These are phyloP conservation scores for Croton setiger DNA, from an alignment of 441 rosid genomes.

Conservation along the genomic window DNA sequence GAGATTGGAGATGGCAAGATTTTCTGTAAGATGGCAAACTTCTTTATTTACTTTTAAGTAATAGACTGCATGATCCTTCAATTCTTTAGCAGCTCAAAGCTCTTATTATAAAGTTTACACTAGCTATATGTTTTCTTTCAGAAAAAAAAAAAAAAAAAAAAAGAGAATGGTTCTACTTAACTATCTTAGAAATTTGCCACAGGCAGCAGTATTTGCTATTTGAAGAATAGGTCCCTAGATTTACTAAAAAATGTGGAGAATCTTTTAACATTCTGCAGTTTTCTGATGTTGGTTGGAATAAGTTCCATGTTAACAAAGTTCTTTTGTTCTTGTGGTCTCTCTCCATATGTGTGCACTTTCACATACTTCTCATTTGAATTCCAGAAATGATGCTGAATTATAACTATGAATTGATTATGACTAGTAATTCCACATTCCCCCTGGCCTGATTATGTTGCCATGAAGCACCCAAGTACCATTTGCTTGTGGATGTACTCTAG, in stretches of 20 bases:
- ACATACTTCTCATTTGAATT: background rate
- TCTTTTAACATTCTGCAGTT: too few species aligned
- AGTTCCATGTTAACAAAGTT: background rate
- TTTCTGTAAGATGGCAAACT: conserved; percentile 46
- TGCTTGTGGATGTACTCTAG: background rate
- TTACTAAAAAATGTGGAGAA: background rate
- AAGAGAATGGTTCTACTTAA: background rate
- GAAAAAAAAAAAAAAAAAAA: too few species aligned
- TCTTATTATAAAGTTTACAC: background rate
- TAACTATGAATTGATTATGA: too few species aligned
- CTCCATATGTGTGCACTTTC: background rate
- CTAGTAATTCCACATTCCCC: background rate
- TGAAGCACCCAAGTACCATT: background rate
- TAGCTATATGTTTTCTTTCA: background rate
- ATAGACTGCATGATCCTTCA: background rate
- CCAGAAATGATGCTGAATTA: background rate
- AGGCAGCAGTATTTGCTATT: background rate
- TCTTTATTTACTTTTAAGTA: background rate
- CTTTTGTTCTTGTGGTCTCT: background rate
- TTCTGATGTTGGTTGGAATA: background rate
- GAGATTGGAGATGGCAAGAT: conserved; percentile 96
- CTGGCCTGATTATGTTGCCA: background rate
- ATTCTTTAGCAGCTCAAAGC: background rate
- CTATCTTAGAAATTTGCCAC: background rate
- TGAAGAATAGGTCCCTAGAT: background rate